Percentiles rank a stretch among this genome's conserved stretches.
Conservation (phyloP, 352 stramenopile species). For the Phytopythium litorale region DNA sequence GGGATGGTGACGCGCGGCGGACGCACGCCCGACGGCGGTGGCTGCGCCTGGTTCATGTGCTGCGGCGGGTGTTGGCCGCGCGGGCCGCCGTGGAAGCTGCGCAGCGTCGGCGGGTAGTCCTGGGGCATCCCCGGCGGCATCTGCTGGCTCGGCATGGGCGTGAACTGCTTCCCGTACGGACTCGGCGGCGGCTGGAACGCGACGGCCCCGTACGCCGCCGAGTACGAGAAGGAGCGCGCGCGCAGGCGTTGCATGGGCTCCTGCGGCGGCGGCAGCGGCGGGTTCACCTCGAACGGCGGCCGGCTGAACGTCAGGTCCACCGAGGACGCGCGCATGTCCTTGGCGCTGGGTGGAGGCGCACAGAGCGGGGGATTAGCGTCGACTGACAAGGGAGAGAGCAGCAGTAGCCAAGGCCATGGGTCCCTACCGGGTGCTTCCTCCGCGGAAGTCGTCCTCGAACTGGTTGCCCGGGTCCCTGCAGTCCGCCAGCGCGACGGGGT, state of each 20-base stretch:
- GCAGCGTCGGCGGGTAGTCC: slow-evolving; percentile 58
- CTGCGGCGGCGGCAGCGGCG: slow-evolving; percentile 58
- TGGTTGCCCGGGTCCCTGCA: slow-evolving; percentile 30
- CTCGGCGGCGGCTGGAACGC: slow-evolving; percentile 34
- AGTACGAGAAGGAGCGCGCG: slow-evolving; percentile 77
- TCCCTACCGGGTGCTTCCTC: slow-evolving; percentile 17
- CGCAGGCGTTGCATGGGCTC: slow-evolving; percentile 67
- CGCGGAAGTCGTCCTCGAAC: slow-evolving; percentile 28
- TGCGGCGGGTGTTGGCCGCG: slow-evolving; percentile 19
- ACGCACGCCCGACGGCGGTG: slow-evolving; percentile 30
- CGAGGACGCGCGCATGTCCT: slow-evolving; percentile 69
- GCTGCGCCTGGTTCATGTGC: slow-evolving; percentile 21
- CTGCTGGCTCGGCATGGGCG: slow-evolving; percentile 30
- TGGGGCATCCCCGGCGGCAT: slow-evolving; percentile 28
- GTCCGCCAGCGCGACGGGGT: slow-evolving; percentile 5
- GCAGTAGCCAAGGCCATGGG: neutral
- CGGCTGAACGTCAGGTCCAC: slow-evolving; percentile 71
- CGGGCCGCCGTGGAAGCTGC: slow-evolving; percentile 40
- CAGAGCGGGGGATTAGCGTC: slow-evolving; percentile 2
- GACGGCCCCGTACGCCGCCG: slow-evolving; percentile 43
- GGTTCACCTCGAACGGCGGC: slow-evolving; percentile 39
- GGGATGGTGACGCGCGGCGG: slow-evolving; percentile 70
- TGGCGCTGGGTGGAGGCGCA: slow-evolving; percentile 21
- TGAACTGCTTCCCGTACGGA: slow-evolving; percentile 47
- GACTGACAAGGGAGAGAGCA: too few relatives aligned